A percentile compares a stretch with the other conserved stretches of the same genome.
Conservation (phyloP, 768 basidiomycete species). For the Serendipita sp. region DNA sequence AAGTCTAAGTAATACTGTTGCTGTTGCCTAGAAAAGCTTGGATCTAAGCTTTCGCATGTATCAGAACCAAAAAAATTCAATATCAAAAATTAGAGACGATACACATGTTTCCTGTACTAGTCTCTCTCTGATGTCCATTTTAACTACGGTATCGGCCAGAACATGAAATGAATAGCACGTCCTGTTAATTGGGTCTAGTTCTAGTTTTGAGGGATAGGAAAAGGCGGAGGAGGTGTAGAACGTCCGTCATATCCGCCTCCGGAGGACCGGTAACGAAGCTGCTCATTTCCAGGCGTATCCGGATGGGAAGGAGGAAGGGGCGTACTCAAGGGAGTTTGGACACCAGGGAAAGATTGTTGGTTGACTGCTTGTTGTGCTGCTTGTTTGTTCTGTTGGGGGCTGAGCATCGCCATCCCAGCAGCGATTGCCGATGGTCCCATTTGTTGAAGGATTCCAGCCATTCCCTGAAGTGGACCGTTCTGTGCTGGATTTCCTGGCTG, state of each 20-base stretch:
- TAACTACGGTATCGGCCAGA: not conserved
- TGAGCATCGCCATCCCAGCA: not conserved
- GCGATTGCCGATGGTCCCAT: not conserved
- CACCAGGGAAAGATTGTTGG: not conserved
- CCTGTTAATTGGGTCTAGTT: not conserved
- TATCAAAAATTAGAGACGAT: not conserved
- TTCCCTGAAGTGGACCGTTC: not conserved
- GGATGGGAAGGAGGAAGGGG: not conserved
- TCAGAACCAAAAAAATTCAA: too few species aligned
- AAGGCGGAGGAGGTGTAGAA: not conserved
- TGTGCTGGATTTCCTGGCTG: conserved; percentile 3
- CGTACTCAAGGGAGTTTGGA: not conserved
- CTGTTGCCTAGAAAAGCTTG: too few species aligned
- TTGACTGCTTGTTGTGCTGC: not conserved
- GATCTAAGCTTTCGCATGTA: too few species aligned
- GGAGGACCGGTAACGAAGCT: not conserved
- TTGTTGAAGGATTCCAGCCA: not conserved
- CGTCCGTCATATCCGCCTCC: not conserved
- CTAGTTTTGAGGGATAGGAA: conserved; percentile 1
- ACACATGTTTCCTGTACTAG: not conserved
- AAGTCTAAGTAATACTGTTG: too few species aligned
- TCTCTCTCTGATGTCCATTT: not conserved
- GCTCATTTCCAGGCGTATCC: not conserved
- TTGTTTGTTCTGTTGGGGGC: not conserved
- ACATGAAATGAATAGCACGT: too few species aligned